Evolutionary conservation across 495 filamentous ascomycete genomes (phyloP), one percentile per base, ranked within the genome.

Genomic region (Penicillium maclennaniae): DNA sequence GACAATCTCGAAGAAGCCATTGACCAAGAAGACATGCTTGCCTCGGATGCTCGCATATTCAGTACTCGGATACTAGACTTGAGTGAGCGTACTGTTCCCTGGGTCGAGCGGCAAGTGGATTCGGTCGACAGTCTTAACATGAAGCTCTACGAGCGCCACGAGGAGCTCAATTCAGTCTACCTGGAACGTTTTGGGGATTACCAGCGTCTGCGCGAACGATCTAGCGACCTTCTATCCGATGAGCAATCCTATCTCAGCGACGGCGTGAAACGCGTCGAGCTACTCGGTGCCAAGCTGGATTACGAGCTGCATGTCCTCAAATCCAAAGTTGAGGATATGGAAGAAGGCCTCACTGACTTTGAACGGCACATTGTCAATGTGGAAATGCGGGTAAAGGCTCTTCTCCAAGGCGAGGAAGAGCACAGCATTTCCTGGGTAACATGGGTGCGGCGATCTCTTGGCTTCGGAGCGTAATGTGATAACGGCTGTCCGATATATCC

Each of bases 261-360:
- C 53, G 79, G 77, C 26, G 78, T 95, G 49, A 88, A 86, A 65
- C 88, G 91, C 54, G 80, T 97, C 17, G 95, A 96, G 65, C 75
- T 85, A 19, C 74, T 96, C 39, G 84, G 85, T 6, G 89, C 89
- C 19, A 93, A 92, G 76, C 76, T 98, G 53, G 92, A 98, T 61
- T 98, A 98, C 67, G 95, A 98, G 72, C 82, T 97, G 34, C 81
- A 83, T 46, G 87, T 83, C 20, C 74, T 98, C 20, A 79, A 87
- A 44, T 86, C 85, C 17, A 91, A 89, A 61, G 87, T 97, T 28
- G 82, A 87, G 54, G 93, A 98, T 60, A 87, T 96, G 34, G 92
- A 96, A 60, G 84, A 89, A 45, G 88, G 88, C 0, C 79, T 96
- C 9, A 73, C 68, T 16, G 89, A 93, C 49, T 95, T 95, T 63